Conservation (phyloP, 352 stramenopile genomes). For the Globisporangium iwayamae region DNA sequence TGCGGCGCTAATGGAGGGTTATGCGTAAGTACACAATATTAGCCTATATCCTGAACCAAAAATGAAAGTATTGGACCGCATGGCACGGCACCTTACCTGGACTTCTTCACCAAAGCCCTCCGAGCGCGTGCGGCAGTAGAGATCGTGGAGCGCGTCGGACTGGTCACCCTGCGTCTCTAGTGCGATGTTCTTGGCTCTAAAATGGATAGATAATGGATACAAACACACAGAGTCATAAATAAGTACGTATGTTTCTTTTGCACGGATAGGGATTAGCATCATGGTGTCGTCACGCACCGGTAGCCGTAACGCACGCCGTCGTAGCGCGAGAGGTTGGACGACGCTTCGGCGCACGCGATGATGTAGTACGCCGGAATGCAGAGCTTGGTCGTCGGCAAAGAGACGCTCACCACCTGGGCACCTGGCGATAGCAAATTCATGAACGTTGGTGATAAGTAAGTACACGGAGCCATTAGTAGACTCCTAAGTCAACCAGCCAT, state of each 20-base stretch:
- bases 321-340: conserved; percentile 97
- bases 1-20: conserved; percentile 51
- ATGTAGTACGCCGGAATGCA: conserved; percentile 98
- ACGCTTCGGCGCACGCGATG: conserved; percentile 96
- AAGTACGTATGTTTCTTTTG: not conserved
- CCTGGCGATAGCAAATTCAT: conserved; percentile 20
- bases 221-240: not conserved
- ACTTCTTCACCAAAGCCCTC: conserved; percentile 92
- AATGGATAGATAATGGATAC: not conserved
- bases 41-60: not conserved
- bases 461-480: not conserved
- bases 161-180: conserved; percentile 54
- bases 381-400: conserved; percentile 75
- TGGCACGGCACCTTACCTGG: conserved; percentile 66
- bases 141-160: conserved; percentile 76
- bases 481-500: not conserved
- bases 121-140: conserved; percentile 85
- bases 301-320: conserved; percentile 93
- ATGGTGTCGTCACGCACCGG: conserved; percentile 28
- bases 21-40: not conserved
- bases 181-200: conserved; percentile 49
- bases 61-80: too few species aligned
- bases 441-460: not conserved
- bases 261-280: too few species aligned
- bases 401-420: conserved; percentile 73